phyloP scores from a whole-genome alignment of 176 grass and related monocot species.

The Carex parvula region DNA sequence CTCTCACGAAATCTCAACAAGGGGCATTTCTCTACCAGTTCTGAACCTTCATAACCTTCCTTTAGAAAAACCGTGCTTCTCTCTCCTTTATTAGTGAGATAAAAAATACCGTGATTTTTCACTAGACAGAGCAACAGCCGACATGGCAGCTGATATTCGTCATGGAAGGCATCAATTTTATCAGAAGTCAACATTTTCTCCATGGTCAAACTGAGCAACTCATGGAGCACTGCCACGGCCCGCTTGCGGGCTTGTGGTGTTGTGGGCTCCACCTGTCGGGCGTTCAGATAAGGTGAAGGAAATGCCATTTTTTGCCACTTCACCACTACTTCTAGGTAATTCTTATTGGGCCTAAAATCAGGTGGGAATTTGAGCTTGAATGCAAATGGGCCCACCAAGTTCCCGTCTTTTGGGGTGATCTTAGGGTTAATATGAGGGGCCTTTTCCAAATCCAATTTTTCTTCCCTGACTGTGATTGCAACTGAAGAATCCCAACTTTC shows the following conservation, averaged over 20 bases:
- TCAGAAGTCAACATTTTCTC: conserved; percentile 73
- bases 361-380: conserved; percentile 72
- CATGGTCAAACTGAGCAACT: conserved; percentile 78
- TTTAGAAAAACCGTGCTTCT: conserved; percentile 89
- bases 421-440: conserved; percentile 25
- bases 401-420: conserved; percentile 84
- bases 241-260: conserved; percentile 71
- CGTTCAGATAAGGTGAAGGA: conserved; percentile 77
- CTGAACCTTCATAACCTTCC: conserved; percentile 60
- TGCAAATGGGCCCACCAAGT: conserved; percentile 68
- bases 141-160: conserved; percentile 68
- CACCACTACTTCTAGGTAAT: conserved; percentile 66
- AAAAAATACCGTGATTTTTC: conserved; percentile 92
- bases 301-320: conserved; percentile 95
- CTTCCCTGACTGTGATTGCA: conserved; percentile 61
- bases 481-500: conserved; percentile 83
- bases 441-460: conserved; percentile 49
- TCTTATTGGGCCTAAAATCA: conserved; percentile 78
- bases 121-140: conserved; percentile 72
- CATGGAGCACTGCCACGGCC: conserved; percentile 64
- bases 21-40: conserved; percentile 67
- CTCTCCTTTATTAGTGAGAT: conserved; percentile 91
- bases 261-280: conserved; percentile 48
- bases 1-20: conserved; percentile 57
- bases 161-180: conserved; percentile 76